phyloP scores from a whole-genome alignment of 2,329 filamentous ascomycete genomes.

The Alternaria rosae region DNA sequence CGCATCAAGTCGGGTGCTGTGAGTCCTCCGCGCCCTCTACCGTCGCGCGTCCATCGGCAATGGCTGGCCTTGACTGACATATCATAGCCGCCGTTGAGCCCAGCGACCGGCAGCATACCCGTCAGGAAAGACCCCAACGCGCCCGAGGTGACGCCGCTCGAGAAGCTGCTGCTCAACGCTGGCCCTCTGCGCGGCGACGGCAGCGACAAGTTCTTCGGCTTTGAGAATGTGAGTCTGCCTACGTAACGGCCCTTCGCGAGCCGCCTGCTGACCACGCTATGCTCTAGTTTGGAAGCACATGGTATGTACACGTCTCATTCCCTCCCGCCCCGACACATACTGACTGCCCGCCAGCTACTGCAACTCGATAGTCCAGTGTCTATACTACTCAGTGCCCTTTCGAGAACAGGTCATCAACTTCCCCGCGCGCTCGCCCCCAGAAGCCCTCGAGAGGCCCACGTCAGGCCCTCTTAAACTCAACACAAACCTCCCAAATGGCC shows the following conservation, averaged over 20 bases:
- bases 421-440: slow-evolving; percentile 73
- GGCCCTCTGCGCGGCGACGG: slow-evolving; percentile 85
- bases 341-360: slow-evolving; percentile 73
- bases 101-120: slow-evolving; percentile 55
- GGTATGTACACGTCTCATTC: slow-evolving; percentile 64
- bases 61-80: slow-evolving; percentile 28
- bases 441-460: slow-evolving; percentile 68
- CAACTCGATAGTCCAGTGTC: slow-evolving; percentile 96
- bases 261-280: slow-evolving; percentile 29
- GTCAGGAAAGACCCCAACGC: slow-evolving; percentile 67
- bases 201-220: slow-evolving; percentile 96
- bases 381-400: slow-evolving; percentile 95
- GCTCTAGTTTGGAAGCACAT: slow-evolving; percentile 91
- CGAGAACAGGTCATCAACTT: slow-evolving; percentile 94
- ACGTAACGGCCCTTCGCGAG: slow-evolving; percentile 5
- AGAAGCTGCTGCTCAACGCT: slow-evolving; percentile 83
- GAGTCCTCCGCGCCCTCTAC: slow-evolving; percentile 33
- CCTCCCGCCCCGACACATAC: slow-evolving; percentile 14
- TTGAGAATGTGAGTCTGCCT: slow-evolving; percentile 83
- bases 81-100: slow-evolving; percentile 56
- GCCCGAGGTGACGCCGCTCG: slow-evolving; percentile 64
- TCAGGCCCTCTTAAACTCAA: slow-evolving; percentile 47
- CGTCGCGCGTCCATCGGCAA: slow-evolving; percentile 17
- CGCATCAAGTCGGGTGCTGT: slow-evolving; percentile 60
- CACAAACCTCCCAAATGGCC: slow-evolving; percentile 49